Evolutionary conservation across 176 grass and related monocot genomes (phyloP), one percentile per base, ranked within the genome.

Genomic region (Melocanna baccifera): DNA sequence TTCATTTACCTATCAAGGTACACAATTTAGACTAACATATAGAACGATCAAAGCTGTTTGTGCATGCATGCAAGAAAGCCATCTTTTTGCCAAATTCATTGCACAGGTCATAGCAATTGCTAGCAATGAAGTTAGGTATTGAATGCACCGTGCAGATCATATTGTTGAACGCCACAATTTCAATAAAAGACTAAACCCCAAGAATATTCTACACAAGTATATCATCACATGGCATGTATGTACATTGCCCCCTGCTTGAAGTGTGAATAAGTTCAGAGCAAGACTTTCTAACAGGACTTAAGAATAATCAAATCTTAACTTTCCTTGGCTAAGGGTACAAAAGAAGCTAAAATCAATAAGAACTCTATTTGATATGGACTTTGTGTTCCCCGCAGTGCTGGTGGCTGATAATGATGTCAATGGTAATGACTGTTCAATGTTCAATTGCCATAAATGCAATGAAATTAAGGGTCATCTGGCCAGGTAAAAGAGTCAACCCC

Each of bases 1-100:
- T 80, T 55, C 55, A 80, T n/a, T 67, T 69, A 64, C 81, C 28
- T 77, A 77, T 62, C 32, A 80, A 62, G 37, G 55, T 84, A 64
- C 9, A 26, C 30, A 41, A 66, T 28, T 75, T 12, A 84, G 37
- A 73, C 15, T 78, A 78, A 29, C 22, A 53, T 34, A 57, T 30
- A 56, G 3, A 59, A 26, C 9, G 1, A 47, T 56, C 50, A 70
- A 69, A 57, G 40, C 7, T 75, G 52, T 75, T 47, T 67, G 26
- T 40, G 13, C 81, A 88, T 66, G 67, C 73, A 79, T 71, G 56
- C 19, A 78, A 77, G 6, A 40, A 66, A 47, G 26, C 8, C 25
- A 57, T 73, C 3, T 37, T 83, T 84, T 53, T 26, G 19, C 11
- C 15, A 2, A 30, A 28, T 37, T 18, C 8, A 75, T 51, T 77